phyloP scores from a whole-genome alignment of 2,329 filamentous ascomycete genomes.

The Arachnomyces sp. region DNA sequence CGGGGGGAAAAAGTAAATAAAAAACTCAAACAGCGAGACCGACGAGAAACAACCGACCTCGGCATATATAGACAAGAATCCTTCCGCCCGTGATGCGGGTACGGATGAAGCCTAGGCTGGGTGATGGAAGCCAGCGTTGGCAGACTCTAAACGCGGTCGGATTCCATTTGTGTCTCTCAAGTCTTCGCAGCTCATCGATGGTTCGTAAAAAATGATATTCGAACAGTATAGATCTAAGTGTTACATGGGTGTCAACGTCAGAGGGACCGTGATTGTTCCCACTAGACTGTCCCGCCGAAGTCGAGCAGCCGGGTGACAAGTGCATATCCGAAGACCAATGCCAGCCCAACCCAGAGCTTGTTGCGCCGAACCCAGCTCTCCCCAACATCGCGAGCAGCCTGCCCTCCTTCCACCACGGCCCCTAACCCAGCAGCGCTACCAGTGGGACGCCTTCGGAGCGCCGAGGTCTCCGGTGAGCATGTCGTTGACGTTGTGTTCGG shows the following conservation, averaged over 20 bases:
- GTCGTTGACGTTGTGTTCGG: conserved; percentile 38
- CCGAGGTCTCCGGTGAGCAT: conserved; percentile 57
- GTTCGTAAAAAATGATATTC: too few relatives aligned
- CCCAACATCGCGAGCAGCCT: conserved; percentile 67
- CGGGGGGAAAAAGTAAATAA: too few relatives aligned
- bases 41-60: too few relatives aligned
- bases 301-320: conserved; percentile 67
- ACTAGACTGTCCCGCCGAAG: conserved; percentile 28
- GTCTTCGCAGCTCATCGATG: too few relatives aligned
- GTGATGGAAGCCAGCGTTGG: too few relatives aligned
- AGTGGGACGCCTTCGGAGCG: conserved; percentile 53
- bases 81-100: too few relatives aligned
- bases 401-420: conserved; percentile 67
- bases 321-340: conserved; percentile 71
- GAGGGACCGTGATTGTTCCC: conserved; percentile 12
- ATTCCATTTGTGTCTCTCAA: too few relatives aligned
- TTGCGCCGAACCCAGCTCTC: conserved; percentile 75
- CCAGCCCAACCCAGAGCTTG: conserved; percentile 64
- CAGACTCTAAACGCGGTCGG: too few relatives aligned
- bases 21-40: too few relatives aligned
- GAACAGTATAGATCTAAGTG: too few relatives aligned
- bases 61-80: too few relatives aligned
- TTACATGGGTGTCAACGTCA: not conserved
- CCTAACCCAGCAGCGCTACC: conserved; percentile 48
- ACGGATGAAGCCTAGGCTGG: too few relatives aligned